Evolutionary conservation across 1,284 basidiomycete genomes (phyloP).

Genomic region (Agroathelia rolfsii): DNA sequence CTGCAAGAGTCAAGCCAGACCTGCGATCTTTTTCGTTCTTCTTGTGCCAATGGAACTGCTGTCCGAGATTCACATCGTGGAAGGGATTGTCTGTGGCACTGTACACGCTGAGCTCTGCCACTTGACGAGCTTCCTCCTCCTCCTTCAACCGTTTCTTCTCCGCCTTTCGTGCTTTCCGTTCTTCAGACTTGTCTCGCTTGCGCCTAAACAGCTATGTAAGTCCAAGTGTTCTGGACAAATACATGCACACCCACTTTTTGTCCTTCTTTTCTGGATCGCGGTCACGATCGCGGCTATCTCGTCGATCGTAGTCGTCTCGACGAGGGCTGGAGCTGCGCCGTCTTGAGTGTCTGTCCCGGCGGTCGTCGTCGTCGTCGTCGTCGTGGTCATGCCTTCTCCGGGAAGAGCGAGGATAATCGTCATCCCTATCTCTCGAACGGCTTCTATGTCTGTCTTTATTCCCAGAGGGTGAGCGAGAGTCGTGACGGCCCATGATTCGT

Average conservation of each 20-base stretch:
- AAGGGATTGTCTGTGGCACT: conserved; percentile 95
- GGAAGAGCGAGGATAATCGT: conserved; percentile 22
- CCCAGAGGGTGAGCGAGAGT: conserved; percentile 40
- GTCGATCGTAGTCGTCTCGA: conserved; percentile 11
- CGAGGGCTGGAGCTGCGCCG: conserved; percentile 32
- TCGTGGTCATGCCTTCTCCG: conserved; percentile 39
- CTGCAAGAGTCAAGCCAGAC: conserved; percentile 71
- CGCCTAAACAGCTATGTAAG: conserved; percentile 34
- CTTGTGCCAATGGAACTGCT: conserved; percentile 98
- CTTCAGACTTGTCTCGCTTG: conserved; percentile 73
- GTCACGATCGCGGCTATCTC: conserved; percentile 18
- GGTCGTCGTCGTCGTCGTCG: no score
- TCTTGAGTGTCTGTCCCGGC: conserved; percentile 16
- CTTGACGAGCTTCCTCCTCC: conserved; percentile 78
- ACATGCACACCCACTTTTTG: conserved; percentile 44
- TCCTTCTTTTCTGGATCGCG: conserved; percentile 34
- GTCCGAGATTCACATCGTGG: conserved; percentile 90
- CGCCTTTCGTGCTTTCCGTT: conserved; percentile 68
- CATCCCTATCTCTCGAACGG: conserved; percentile 27
- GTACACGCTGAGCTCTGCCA: conserved; percentile 87
- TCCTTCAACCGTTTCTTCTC: conserved; percentile 75
- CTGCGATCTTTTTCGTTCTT: conserved; percentile 95
- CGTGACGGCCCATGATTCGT: conserved; percentile 22
- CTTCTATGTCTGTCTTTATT: conserved; percentile 27
- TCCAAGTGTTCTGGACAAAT: conserved; percentile 4